Conservation (phyloP, 164 flowering plant genomes). For the Umbilicus rupestris region DNA sequence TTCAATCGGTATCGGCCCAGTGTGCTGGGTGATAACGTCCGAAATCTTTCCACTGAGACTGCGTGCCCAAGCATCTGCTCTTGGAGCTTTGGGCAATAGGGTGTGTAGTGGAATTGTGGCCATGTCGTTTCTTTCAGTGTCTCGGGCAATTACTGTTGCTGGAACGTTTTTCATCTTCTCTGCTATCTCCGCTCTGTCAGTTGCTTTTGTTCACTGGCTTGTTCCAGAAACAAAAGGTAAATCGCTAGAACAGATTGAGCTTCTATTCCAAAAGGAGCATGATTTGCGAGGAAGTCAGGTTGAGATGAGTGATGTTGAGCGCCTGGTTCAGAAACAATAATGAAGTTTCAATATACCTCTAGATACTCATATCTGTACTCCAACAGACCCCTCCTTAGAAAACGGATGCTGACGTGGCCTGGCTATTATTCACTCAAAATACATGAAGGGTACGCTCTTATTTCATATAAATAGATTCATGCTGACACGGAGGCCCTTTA, state of each 20-base stretch:
- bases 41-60: constrained; percentile 80
- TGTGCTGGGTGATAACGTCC: constrained; percentile 86
- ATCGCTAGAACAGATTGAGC: constrained; percentile 75
- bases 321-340: constrained; percentile 46
- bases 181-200: constrained; percentile 50
- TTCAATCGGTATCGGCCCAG: constrained; percentile 82
- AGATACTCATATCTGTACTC: too few relatives aligned
- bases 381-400: too few relatives aligned
- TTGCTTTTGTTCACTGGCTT: constrained; percentile 45
- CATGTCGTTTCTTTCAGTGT: constrained; percentile 82
- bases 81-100: constrained; percentile 86
- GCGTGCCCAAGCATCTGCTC: constrained; percentile 83
- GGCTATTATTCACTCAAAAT: too few relatives aligned
- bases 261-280: constrained; percentile 43
- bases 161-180: constrained; percentile 76
- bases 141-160: constrained; percentile 50
- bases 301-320: constrained; percentile 69
- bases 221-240: constrained; percentile 95
- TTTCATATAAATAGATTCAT: too few relatives aligned
- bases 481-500: too few relatives aligned
- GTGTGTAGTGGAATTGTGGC: constrained; percentile 79
- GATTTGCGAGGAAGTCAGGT: constrained; percentile 37
- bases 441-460: too few relatives aligned
- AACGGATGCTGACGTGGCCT: too few relatives aligned
- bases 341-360: background rate